Evolutionary conservation across 176 grass and related monocot genomes (phyloP), one percentile per base, ranked within the genome.

Genomic region (Avena sativa): DNA sequence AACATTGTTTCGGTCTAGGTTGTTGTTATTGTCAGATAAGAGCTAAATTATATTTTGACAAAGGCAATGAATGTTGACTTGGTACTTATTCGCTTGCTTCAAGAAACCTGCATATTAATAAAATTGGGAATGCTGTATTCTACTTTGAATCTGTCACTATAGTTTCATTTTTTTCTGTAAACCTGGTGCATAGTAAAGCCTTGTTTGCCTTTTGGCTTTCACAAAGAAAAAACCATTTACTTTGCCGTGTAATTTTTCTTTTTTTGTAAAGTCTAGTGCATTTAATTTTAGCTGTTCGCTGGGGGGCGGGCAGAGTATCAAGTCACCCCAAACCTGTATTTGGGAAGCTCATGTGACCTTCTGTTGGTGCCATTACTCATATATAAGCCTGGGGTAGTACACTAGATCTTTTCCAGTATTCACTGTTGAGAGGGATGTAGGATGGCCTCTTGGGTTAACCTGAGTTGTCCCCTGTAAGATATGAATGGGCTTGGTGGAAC

Each of bases 101-200:
- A 28, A 9, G 47, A 6, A 30, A 28, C 19, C 30, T 71, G 36
- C 51, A 34, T 56, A 28, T 51, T 75, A 46, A 58, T 1, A n/a
- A 57, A 57, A 38, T 34, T n/a, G 15, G 19, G 55, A 57, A 80
- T 65, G 14, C 8, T 80, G 59, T 28, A 48, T 80, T 64, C 57
- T 80, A 63, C 61, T 51, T 20, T n/a, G 16, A 81, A 30, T 67
- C 9, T 82, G 64, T 40, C 71, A 21, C 63, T 82, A 28, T n/a
- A 68, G 68, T 81, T 38, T 6, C 3, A 64, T 20, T 51, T 82
- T 51, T 70, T 52, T 15, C 23, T 66, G 19, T 21, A 55, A 70
- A 70, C 38, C 34, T 79, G 34, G 11, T 43, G 55, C 4, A 14
- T 60, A 38, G 3, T 60, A 44, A 60, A 15, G 34, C 55, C 43